Conservation (phyloP, 2,329 filamentous ascomycete genomes). For the Arthrobotrys conoides region DNA sequence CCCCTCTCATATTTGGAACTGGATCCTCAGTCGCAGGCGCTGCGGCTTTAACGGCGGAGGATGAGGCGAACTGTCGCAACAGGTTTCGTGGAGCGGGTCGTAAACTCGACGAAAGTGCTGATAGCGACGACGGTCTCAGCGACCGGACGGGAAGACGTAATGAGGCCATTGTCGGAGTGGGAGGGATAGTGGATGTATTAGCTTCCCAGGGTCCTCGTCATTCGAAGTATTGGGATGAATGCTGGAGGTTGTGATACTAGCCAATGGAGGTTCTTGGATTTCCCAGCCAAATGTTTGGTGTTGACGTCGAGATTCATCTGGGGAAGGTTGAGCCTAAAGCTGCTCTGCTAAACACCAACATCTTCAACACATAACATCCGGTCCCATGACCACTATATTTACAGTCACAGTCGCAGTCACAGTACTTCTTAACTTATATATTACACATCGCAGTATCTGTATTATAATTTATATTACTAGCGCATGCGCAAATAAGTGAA, state of each 20-base stretch:
- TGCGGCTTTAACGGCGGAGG: slow-evolving; percentile 30
- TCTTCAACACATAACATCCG: slow-evolving; percentile 41
- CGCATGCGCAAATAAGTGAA: neutral
- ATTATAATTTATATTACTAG: neutral
- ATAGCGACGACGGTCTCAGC: slow-evolving; percentile 51
- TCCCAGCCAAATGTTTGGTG: slow-evolving; percentile 44
- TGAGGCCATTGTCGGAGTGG: slow-evolving; percentile 50
- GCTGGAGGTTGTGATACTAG: slow-evolving; percentile 7
- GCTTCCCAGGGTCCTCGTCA: slow-evolving; percentile 36
- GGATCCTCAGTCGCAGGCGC: slow-evolving; percentile 46
- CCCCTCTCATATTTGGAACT: slow-evolving; percentile 52
- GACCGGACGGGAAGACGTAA: slow-evolving; percentile 48
- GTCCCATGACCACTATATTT: too few relatives aligned
- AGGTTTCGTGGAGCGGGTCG: slow-evolving; percentile 46
- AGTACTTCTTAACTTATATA: too few relatives aligned
- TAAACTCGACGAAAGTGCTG: slow-evolving; percentile 37
- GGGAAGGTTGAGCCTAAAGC: slow-evolving; percentile 41
- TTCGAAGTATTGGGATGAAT: slow-evolving; percentile 34
- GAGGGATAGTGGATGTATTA: slow-evolving; percentile 25
- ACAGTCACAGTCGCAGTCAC: too few relatives aligned
- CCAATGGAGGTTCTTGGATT: slow-evolving; percentile 57
- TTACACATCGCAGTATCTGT: too few relatives aligned
- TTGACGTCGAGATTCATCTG: slow-evolving; percentile 43
- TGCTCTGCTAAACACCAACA: slow-evolving; percentile 25
- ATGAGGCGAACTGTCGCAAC: slow-evolving; percentile 55